phyloP scores from a whole-genome alignment of 257 asterid species.

The Solanum neorickii region DNA sequence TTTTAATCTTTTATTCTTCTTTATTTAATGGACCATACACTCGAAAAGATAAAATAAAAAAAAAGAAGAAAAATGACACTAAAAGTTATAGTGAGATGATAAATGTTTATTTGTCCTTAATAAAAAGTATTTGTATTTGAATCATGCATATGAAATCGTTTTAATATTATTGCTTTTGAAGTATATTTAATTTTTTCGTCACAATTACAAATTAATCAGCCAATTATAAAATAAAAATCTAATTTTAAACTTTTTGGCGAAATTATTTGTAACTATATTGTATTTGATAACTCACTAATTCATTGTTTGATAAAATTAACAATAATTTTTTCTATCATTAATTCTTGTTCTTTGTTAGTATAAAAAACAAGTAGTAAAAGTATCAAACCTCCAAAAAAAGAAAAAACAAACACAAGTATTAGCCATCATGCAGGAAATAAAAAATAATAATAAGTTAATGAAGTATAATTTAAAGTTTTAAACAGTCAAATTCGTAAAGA shows the following conservation, averaged over 20 bases:
- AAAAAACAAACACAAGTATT: background rate
- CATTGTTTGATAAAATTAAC: background rate
- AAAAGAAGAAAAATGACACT: background rate
- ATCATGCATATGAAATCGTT: background rate
- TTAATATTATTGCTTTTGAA: background rate
- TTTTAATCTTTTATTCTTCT: background rate
- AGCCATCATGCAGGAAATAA: background rate
- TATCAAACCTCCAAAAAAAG: background rate
- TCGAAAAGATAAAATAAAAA: too few relatives aligned
- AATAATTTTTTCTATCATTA: background rate
- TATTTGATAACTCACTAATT: background rate
- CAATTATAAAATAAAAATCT: background rate
- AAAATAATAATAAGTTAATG: background rate
- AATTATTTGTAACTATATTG: background rate
- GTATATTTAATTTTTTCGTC: accelerated
- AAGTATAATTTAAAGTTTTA: background rate
- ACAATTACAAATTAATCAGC: background rate
- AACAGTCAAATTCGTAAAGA: background rate
- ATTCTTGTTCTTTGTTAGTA: background rate
- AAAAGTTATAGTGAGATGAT: background rate
- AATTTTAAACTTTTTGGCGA: background rate
- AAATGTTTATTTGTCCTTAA: too few relatives aligned
- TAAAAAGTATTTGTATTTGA: background rate
- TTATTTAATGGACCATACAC: background rate
- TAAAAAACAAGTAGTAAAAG: background rate